Evolutionary conservation across 306 rosid species (phyloP).

Genomic region (Prunus armeniaca): DNA sequence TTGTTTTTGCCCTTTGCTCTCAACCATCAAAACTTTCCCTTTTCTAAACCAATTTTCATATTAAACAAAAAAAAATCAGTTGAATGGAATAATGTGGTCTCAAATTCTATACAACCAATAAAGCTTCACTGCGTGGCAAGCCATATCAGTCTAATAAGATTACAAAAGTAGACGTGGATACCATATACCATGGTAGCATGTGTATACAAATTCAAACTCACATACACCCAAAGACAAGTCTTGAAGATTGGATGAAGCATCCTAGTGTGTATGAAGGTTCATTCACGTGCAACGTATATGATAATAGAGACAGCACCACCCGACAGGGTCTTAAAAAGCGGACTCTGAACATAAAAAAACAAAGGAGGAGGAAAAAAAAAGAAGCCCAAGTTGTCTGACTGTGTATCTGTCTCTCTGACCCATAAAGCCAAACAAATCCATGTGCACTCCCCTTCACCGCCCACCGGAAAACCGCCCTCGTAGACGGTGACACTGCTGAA

Average conservation of each 20-base stretch:
- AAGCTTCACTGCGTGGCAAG: no score
- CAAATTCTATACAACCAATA: no score
- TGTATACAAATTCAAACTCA: no score
- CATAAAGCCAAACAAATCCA: neutral
- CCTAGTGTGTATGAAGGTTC: neutral
- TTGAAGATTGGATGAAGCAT: neutral
- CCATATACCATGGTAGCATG: no score
- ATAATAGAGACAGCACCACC: neutral
- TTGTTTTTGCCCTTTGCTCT: no score
- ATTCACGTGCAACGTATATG: neutral
- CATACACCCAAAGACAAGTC: no score
- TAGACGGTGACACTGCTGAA: neutral
- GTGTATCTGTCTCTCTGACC: neutral
- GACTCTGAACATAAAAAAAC: neutral
- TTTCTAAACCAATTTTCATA: no score
- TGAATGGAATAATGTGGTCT: no score
- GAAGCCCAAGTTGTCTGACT: neutral
- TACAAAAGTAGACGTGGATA: no score
- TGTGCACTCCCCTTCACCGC: conserved; percentile 19
- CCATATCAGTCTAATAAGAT: no score
- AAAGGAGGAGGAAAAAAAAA: neutral
- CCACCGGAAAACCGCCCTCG: conserved; percentile 12
- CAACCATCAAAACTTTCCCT: no score
- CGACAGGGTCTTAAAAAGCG: neutral
- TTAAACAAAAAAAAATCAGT: no score